Percentiles rank a stretch among this genome's conserved stretches.
These are phyloP conservation scores for Aethionema arabicum DNA, from an alignment of 345 rosid genomes.

Conservation along the genomic window DNA sequence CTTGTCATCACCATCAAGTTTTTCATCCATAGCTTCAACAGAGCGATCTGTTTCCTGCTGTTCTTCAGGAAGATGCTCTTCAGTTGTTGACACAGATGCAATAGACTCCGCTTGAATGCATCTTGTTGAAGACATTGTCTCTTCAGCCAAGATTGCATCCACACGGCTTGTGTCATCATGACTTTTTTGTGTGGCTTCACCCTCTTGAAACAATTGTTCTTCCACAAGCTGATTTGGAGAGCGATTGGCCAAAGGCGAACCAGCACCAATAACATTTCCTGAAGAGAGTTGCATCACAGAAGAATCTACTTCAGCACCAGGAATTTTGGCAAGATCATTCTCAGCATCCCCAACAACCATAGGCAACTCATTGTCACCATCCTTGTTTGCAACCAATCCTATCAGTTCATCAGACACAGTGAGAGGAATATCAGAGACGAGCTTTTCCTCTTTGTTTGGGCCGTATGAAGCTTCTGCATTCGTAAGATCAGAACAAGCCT, in stretches of 20 bases:
- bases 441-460: slow-evolving; percentile 15
- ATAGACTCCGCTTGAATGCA: slow-evolving; percentile 19
- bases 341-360: slow-evolving; percentile 15
- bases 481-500: slow-evolving; percentile 18
- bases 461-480: slow-evolving; percentile 20
- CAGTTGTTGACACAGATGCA: slow-evolving; percentile 23
- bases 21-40: slow-evolving; percentile 13
- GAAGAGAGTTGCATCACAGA: slow-evolving; percentile 5
- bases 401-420: slow-evolving; percentile 17
- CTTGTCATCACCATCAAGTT: slow-evolving; percentile 10
- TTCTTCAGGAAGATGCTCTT: slow-evolving; percentile 28
- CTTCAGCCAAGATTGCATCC: slow-evolving; percentile 16
- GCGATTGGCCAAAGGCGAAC: slow-evolving; percentile 11
- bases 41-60: slow-evolving; percentile 19
- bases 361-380: slow-evolving; percentile 15
- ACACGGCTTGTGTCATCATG: slow-evolving; percentile 13
- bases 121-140: slow-evolving; percentile 1
- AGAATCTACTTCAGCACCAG: slow-evolving; percentile 19
- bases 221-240: slow-evolving; percentile 19
- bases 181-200: slow-evolving; percentile 14
- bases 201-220: slow-evolving; percentile 13
- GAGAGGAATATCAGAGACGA: slow-evolving; percentile 16
- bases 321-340: slow-evolving; percentile 11
- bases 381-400: slow-evolving; percentile 16
- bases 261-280: slow-evolving; percentile 5